These are phyloP conservation scores for Phoma sp. DNA, from an alignment of 2,329 filamentous ascomycete species.

Conservation along the genomic window DNA sequence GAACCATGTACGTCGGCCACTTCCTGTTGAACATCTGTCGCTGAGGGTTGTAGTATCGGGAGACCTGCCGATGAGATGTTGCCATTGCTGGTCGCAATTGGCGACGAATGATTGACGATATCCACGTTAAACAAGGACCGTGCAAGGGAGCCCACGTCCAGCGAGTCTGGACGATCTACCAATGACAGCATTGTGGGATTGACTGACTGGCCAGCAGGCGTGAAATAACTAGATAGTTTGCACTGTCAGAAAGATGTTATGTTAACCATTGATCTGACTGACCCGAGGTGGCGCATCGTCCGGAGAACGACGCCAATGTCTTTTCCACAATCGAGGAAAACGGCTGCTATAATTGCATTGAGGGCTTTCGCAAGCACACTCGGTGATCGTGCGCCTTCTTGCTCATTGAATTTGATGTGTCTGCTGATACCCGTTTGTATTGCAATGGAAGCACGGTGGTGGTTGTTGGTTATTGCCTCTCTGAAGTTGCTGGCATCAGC, in stretches of 20 bases:
- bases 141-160: background rate
- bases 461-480: background rate
- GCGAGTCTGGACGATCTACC: background rate
- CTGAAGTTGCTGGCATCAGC: background rate
- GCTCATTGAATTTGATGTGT: background rate
- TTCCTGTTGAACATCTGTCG: background rate
- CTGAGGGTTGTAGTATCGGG: no score
- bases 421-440: background rate
- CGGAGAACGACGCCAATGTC: background rate
- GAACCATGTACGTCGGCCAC: background rate
- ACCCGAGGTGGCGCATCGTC: background rate
- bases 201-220: background rate
- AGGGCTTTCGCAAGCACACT: background rate
- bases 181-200: background rate
- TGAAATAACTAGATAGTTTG: background rate
- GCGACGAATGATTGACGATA: background rate
- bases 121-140: background rate
- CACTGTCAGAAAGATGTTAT: background rate
- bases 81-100: background rate
- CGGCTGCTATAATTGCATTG: background rate
- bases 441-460: background rate
- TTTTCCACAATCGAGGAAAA: background rate
- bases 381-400: background rate
- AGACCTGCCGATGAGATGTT: no score
- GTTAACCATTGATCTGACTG: background rate